Evolutionary conservation across 179 eudicot genomes (phyloP), one percentile per base, ranked within the genome.

Genomic region (Vitellaria paradoxa): DNA sequence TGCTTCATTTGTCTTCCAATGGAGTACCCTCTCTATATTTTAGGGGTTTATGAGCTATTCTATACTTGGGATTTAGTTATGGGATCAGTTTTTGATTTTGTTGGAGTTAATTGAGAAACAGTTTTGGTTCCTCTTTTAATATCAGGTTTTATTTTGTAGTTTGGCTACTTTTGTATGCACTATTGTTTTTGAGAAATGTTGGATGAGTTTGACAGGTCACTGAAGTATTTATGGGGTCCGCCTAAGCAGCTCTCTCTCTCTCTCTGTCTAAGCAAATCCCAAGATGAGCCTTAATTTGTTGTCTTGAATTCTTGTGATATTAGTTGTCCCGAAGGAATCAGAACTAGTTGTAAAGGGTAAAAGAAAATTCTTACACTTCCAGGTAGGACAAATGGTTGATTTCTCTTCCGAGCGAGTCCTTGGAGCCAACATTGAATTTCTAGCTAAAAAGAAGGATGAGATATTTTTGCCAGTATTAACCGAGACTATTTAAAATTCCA

Each of bases 71-170:
- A 65, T 76, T 76, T 6, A 14, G 61, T 69, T 14, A 60, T 77
- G 52, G 74, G 46, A 24, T 61, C 74, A 47, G 65, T 30, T 77
- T 77, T 77, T 77, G 79, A 21, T 77, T 69, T 60, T 24, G 67
- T 56, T 12, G 26, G 42, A 12, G 18, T 67, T 67, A 45, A 26
- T 46, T 66, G 52, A 30, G 55, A 12, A 12, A 76, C 74, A 42
- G 21, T 68, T 76, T 67, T 67, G 53, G 61, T 1, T 45, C 8
- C 9, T 20, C 30, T 49, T 52, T 13, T 9, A 5, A 11, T 68
- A 55, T 23, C 1, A 9, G 8, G 45, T 2, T 69, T 69, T 47
- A 4, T 47, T 14, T 70, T 12, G 68, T 2, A 30, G 37, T 30
- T 65, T 65, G 68, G 68, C 66, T 13, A 11, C 12, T 30, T 65